Base-by-base conservation (phyloP, 2,329 filamentous ascomycete genomes). In the Lecanicillium sp. region DNA sequence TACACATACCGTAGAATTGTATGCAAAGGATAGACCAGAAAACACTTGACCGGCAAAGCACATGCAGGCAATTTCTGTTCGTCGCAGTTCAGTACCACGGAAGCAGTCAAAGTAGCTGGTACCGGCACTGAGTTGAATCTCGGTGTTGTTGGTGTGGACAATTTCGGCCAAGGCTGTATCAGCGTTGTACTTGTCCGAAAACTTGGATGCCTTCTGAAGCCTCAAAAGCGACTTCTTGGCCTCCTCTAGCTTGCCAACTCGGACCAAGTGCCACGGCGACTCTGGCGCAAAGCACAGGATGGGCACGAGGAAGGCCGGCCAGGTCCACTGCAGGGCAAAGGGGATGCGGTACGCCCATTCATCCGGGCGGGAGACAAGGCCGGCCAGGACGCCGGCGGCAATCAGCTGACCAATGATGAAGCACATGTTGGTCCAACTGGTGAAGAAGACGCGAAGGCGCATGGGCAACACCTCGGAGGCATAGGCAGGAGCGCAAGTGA, bases 71-170 rank as follows among this genome's bases (percentile, higher is more conserved):
- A 71, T 65, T 46, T 71, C 63, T 1, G 67, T 69, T 3, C 67
- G 60, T 6, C 65, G 59, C 2, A 62, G 56, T 42, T 74, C 64
- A 7, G 59, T 58, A 6, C 69, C 69, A 8, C 55, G 56, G 56
- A 75, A 74, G 41, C 65, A 70, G 44, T 74, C 68, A 4, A 50
- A 36, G 40, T 68, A 68, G 4, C 50, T 54, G 0, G 56, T 57
- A 2, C 62, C 61, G 1, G 49, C 45, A 4, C 52, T 53, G 32
- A 58, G 44, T 15, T 48, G 44, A 36, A 59, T 41, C 29, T 55
- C 51, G 5, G 46, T 41, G 2, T 45, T 40, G 17, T 52, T 50
- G 1, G 66, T 71, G 36, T 67, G 57, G 4, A 58, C 48, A 50
- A 70, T 67, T 58, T 66, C 58, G 5, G 64, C 59, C 13, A 71